phyloP scores from a whole-genome alignment of 2,329 filamentous ascomycete species.

The Trichophyton mentagrophytes region DNA sequence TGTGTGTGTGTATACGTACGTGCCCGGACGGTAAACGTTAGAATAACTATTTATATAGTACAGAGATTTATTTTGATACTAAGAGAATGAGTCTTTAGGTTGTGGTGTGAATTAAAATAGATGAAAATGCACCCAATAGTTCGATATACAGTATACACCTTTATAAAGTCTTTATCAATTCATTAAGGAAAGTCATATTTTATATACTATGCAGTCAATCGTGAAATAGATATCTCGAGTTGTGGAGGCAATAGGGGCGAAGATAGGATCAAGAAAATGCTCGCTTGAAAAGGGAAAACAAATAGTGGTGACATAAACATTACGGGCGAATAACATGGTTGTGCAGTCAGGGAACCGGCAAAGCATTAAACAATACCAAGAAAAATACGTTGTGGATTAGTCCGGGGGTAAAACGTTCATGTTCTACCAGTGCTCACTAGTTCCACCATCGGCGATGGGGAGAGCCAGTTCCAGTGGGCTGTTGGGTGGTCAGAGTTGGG shows the following conservation, averaged over 20 bases:
- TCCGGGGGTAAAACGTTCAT: background rate
- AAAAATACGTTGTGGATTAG: background rate
- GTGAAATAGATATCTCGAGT: background rate
- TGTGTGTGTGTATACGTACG: no score
- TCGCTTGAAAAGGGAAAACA: background rate
- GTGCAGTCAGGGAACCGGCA: background rate
- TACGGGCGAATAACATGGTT: background rate
- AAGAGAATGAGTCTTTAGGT: no score
- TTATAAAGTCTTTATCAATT: background rate
- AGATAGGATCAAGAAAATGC: background rate
- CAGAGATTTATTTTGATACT: no score
- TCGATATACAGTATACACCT: background rate
- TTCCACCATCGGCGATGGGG: background rate
- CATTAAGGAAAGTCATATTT: slow-evolving; percentile 2
- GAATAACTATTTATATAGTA: no score
- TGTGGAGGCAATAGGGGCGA: background rate
- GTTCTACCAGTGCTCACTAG: background rate
- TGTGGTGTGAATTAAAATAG: no score
- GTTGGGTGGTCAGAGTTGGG: background rate
- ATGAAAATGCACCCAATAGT: no score
- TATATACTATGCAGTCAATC: background rate
- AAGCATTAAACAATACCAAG: background rate
- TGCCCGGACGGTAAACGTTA: no score
- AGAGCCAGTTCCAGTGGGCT: background rate
- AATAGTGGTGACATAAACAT: background rate